phyloP scores from a whole-genome alignment of 345 rosid genomes.

The Gossypium ekmanianum region DNA sequence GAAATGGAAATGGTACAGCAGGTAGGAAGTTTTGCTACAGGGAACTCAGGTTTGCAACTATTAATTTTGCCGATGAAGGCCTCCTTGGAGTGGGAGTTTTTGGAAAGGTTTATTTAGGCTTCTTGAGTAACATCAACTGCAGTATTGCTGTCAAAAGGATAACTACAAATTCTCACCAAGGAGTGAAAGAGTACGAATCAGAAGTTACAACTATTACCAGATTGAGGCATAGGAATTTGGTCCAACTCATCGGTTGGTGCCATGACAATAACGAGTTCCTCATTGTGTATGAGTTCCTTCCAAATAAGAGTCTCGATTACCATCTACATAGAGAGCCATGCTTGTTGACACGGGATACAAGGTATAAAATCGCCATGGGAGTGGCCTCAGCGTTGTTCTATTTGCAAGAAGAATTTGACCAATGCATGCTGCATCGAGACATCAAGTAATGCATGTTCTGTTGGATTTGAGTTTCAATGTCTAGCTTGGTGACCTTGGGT shows the following conservation, averaged over 20 bases:
- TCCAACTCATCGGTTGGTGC: constrained; percentile 68
- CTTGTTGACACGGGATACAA: constrained; percentile 38
- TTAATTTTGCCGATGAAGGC: background rate
- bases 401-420: constrained; percentile 65
- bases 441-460: constrained; percentile 59
- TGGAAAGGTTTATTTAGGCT: background rate
- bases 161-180: background rate
- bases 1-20: constrained; percentile 50
- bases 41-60: constrained; percentile 43
- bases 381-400: constrained; percentile 47
- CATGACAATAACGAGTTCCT: constrained; percentile 51
- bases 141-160: constrained; percentile 9
- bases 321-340: constrained; percentile 40
- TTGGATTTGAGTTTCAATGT: constrained; percentile 53
- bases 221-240: constrained; percentile 59
- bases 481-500: constrained; percentile 63
- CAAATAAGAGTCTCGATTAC: constrained; percentile 52
- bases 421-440: constrained; percentile 57
- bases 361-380: constrained; percentile 43
- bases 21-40: constrained; percentile 44
- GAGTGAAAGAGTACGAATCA: constrained; percentile 33
- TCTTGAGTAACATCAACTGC: background rate
- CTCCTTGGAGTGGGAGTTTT: background rate
- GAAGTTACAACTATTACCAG: constrained; percentile 49
- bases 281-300: constrained; percentile 66